Evolutionary conservation across 345 rosid genomes (phyloP), one percentile per base, ranked within the genome.

Genomic region (Euclidium syriacum): DNA sequence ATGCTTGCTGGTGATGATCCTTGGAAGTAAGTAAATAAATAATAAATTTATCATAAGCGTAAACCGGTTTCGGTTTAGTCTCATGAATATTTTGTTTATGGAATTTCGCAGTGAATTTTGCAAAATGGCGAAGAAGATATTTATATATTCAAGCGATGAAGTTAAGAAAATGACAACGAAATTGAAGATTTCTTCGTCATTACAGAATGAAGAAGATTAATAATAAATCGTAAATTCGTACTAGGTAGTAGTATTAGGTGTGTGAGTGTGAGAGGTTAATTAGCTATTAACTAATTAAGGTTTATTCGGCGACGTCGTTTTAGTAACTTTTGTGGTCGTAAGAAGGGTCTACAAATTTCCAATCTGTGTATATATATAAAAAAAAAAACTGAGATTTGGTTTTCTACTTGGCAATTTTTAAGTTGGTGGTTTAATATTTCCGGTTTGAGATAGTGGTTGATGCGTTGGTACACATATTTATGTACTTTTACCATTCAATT

Each of bases 1-100:
- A 87, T 82, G 95, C 90, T 87, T 11, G 77, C 76, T 30, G 90
- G 90, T 1, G 90, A 84, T 64, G 83, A 86, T 73, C 95, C 86
- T 9, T 86, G 90, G 95, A 61, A 19, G 95, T 86, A 80, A 80
- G 92, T 75, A 10, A 1, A 9, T 10, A 38, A 9, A 56, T 1
- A 22, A 9, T 10, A 38, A 9, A 56, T 1, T n/a, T 8, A 11
- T 27, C 11, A 26, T 0, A 34, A 8, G n/a, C 24, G 22, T 50
- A 1, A 29, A 15, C 39, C 22, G 4, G n/a, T 52, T 14, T 7
- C 11, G 9, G 30, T 16, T 41, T 41, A 30, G 9, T n/a, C 7
- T 40, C 36, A 40, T 43, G 20, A 22, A 20, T 12, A 38, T 24
- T 26, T 4, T 60, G 14, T 22, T 41, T 2, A 25, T 34, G 41